phyloP scores from a whole-genome alignment of 208 protist genomes.

The Leishmania braziliensis region DNA sequence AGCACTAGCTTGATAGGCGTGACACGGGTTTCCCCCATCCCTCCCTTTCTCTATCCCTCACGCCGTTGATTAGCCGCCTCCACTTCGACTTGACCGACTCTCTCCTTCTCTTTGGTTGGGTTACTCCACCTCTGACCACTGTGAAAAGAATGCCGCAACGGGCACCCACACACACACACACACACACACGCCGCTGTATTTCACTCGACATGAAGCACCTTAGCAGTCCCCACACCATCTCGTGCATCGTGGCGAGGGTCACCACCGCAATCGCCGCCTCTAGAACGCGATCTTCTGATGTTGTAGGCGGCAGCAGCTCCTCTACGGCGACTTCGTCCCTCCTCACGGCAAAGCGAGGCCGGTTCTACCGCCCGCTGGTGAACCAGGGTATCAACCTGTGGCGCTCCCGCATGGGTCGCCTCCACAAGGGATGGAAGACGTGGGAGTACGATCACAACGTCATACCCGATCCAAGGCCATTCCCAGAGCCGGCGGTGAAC shows the following conservation, averaged over 20 bases:
- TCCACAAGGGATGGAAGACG: slow-evolving; percentile 76
- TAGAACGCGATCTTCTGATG: neutral
- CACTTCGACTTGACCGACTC: neutral
- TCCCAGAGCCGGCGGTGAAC: slow-evolving; percentile 85
- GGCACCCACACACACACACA: neutral
- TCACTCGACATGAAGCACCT: slow-evolving; percentile 19
- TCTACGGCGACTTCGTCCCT: slow-evolving; percentile 9
- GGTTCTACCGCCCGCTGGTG: slow-evolving; percentile 85
- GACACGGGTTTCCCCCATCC: neutral
- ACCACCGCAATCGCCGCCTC: neutral
- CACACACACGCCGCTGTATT: neutral
- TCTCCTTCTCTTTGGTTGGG: neutral
- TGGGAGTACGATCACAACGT: slow-evolving; percentile 75
- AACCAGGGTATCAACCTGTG: slow-evolving; percentile 85
- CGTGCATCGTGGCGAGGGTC: slow-evolving; percentile 1
- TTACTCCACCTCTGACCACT: neutral
- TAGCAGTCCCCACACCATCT: slow-evolving; percentile 8
- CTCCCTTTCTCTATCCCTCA: neutral
- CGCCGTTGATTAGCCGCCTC: neutral
- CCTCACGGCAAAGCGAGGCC: slow-evolving; percentile 33
- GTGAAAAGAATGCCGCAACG: neutral
- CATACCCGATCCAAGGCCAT: slow-evolving; percentile 77
- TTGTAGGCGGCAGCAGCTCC: neutral
- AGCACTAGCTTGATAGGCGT: neutral
- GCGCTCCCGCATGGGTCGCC: slow-evolving; percentile 77